Evolutionary conservation across 2,329 filamentous ascomycete genomes (phyloP).

Genomic region (Alternaria viburni): DNA sequence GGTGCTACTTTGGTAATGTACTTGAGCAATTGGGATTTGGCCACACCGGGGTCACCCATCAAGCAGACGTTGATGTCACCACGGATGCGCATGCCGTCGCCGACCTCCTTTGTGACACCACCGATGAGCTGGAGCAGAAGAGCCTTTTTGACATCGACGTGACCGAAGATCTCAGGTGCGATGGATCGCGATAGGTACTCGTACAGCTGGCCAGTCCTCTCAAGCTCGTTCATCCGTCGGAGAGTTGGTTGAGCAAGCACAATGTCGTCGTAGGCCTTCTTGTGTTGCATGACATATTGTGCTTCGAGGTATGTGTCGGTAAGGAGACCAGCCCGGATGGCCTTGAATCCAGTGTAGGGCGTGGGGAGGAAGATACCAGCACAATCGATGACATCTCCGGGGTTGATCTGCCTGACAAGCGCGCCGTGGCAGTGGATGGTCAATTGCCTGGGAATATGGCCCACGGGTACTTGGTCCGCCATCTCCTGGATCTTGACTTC

Average conservation of each 20-base stretch:
- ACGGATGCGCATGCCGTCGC: slow-evolving; percentile 98
- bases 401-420: slow-evolving; percentile 84
- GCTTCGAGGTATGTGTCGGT: slow-evolving; percentile 98
- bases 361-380: slow-evolving; percentile 96
- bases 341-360: slow-evolving; percentile 98
- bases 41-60: slow-evolving; percentile 99
- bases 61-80: slow-evolving; percentile 98
- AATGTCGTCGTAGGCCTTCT: slow-evolving; percentile 96
- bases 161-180: slow-evolving; percentile 95
- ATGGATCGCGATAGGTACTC: slow-evolving; percentile 96
- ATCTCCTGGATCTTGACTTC: slow-evolving; percentile 99
- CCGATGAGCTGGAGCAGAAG: slow-evolving; percentile 94
- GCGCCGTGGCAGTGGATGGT: slow-evolving; percentile 90
- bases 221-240: slow-evolving; percentile 82
- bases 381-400: slow-evolving; percentile 92
- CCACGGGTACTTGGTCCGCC: slow-evolving; percentile 98
- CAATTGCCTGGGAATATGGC: slow-evolving; percentile 91
- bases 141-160: slow-evolving; percentile 97
- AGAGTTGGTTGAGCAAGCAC: slow-evolving; percentile 80
- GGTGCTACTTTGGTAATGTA: slow-evolving; percentile 99
- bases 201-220: slow-evolving; percentile 88
- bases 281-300: slow-evolving; percentile 92
- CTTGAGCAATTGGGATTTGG: slow-evolving; percentile 97
- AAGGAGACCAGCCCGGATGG: slow-evolving; percentile 92
- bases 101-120: slow-evolving; percentile 94